A percentile compares a stretch with the other conserved stretches of the same genome.
These are phyloP conservation scores for Penicillium coprophilum DNA, from an alignment of 495 filamentous ascomycete species.

Conservation along the genomic window DNA sequence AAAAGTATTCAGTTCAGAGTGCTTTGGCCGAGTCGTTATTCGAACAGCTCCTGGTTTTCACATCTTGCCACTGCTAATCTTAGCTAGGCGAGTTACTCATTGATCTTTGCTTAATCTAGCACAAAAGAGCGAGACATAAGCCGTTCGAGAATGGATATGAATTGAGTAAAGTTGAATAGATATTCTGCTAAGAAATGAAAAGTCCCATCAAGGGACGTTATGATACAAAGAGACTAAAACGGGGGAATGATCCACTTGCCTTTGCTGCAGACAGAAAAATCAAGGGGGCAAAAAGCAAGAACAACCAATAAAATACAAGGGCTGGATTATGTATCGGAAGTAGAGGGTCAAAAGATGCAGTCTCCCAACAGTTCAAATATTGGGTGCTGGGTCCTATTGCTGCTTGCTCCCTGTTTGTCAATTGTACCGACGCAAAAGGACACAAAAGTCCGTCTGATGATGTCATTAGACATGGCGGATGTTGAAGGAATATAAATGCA, in stretches of 20 bases:
- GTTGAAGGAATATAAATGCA: slow-evolving; percentile 2
- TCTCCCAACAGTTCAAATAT: not conserved
- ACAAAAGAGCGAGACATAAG: not conserved
- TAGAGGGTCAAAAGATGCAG: not conserved
- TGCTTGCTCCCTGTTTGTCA: not conserved
- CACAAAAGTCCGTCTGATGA: not conserved
- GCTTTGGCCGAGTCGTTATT: not conserved
- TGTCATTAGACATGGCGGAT: not conserved
- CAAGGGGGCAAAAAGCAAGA: not conserved
- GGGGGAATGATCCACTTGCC: not conserved
- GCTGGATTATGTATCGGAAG: slow-evolving; percentile 1
- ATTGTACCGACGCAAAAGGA: not conserved
- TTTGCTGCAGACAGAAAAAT: not conserved
- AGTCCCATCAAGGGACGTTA: slow-evolving; percentile 1
- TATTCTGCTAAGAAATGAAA: not conserved
- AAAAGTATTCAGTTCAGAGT: too few species aligned
- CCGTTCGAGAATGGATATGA: not conserved
- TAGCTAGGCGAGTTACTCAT: not conserved
- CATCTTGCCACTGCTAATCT: not conserved
- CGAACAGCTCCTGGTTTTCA: not conserved
- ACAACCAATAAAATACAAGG: slow-evolving; percentile 4
- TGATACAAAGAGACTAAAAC: slow-evolving; percentile 3
- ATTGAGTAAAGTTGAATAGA: not conserved
- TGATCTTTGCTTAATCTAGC: not conserved
- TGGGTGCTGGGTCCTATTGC: not conserved